Evolutionary conservation across 495 filamentous ascomycete genomes (phyloP).

Genomic region (Tuber calosporum): DNA sequence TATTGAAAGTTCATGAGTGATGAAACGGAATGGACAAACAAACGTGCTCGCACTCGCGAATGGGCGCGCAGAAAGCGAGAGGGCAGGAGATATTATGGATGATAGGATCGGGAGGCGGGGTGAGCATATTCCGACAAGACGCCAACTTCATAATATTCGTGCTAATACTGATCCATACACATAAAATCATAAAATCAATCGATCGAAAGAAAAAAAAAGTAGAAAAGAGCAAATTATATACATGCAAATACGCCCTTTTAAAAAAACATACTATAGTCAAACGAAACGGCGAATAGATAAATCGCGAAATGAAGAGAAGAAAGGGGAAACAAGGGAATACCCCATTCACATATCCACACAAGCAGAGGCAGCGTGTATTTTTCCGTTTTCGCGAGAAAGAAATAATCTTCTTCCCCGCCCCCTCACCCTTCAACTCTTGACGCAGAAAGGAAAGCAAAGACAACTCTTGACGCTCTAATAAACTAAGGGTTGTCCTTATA

Average conservation of each 20-base stretch:
- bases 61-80: not conserved
- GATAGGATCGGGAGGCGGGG: not conserved
- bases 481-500: not conserved
- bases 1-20: not conserved
- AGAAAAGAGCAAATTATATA: not conserved
- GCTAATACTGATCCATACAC: not conserved
- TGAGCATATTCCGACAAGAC: not conserved
- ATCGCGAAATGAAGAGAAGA: not conserved
- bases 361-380: not conserved
- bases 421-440: not conserved
- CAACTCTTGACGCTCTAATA: not conserved
- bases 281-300: not conserved
- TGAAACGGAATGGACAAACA: not conserved
- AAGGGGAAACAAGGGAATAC: not conserved
- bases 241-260: not conserved
- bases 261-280: not conserved
- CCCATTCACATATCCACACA: not conserved
- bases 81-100: not conserved
- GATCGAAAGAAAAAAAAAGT: not conserved
- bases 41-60: not conserved
- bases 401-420: not conserved
- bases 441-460: not conserved
- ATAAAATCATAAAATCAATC: not conserved
- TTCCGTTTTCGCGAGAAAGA: not conserved
- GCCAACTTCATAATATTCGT: not conserved